Conservation (phyloP, 208 protist species). For the Leishmania lainsoni region DNA sequence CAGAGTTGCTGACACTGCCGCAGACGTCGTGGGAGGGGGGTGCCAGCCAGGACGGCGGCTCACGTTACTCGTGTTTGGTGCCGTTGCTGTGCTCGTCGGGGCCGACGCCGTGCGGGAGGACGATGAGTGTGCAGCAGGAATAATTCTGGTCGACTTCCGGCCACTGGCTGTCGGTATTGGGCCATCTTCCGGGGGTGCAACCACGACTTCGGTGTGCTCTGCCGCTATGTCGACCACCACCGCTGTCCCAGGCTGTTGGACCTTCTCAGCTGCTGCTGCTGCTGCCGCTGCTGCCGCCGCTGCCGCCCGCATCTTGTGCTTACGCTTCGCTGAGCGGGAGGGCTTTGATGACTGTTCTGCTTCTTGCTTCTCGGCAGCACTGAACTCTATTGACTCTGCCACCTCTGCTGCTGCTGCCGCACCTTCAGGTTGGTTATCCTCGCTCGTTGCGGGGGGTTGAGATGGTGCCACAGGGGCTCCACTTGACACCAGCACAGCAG, state of each 20-base stretch:
- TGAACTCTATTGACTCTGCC: not conserved
- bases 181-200: not conserved
- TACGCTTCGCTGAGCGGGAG: constrained; percentile 31
- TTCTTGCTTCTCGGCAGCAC: not conserved
- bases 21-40: constrained; percentile 4
- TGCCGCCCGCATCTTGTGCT: constrained; percentile 25
- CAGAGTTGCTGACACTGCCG: not conserved
- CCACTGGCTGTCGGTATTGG: not conserved
- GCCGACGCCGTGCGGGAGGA: constrained; percentile 1
- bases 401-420: constrained; percentile 3
- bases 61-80: constrained; percentile 21
- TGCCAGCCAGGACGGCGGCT: constrained; percentile 35
- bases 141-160: not conserved
- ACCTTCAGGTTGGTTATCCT: not conserved
- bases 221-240: not conserved
- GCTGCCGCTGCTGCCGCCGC: constrained; percentile 12
- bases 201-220: not conserved
- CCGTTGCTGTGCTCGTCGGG: not conserved
- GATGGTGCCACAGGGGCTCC: not conserved
- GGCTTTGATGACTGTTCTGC: not conserved
- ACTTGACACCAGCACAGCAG: not conserved
- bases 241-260: not conserved
- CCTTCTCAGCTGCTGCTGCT: not conserved
- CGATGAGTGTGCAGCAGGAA: not conserved
- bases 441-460: not conserved